These are phyloP conservation scores for Lyophyllum decastes DNA, from an alignment of 768 basidiomycete genomes.

Conservation along the genomic window DNA sequence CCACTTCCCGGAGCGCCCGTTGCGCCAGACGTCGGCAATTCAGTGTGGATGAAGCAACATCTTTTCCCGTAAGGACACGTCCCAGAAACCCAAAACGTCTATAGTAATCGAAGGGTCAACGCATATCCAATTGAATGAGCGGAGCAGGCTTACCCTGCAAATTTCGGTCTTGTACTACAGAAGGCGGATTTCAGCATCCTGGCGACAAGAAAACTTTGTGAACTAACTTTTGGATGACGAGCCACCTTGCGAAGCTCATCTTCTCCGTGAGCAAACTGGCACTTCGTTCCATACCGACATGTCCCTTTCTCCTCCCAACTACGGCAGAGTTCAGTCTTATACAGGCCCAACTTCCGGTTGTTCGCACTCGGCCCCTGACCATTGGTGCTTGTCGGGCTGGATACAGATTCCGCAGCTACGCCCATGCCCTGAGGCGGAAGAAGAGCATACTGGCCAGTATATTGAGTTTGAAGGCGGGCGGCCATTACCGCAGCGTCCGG, in stretches of 20 bases:
- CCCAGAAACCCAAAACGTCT: constrained; percentile 95
- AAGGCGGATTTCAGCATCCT: constrained; percentile 8
- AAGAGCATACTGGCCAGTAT: constrained; percentile 50
- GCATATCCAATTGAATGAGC: constrained; percentile 7
- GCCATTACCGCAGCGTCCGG: constrained; percentile 57
- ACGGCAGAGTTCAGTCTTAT: constrained; percentile 88
- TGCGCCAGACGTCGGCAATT: constrained; percentile 66
- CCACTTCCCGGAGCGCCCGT: constrained; percentile 45
- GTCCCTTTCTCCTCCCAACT: constrained; percentile 93
- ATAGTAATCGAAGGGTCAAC: constrained; percentile 13
- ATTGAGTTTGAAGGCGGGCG: constrained; percentile 66
- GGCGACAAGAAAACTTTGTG: constrained; percentile 8
- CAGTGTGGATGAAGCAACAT: constrained; percentile 94
- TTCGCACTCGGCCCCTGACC: constrained; percentile 82
- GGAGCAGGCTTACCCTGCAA: constrained; percentile 66
- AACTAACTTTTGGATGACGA: constrained; percentile 82
- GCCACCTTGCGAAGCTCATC: constrained; percentile 84
- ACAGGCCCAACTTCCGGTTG: constrained; percentile 86
- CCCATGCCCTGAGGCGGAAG: constrained; percentile 30
- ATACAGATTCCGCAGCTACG: constrained; percentile 32
- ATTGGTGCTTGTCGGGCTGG: constrained; percentile 44
- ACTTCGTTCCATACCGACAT: constrained; percentile 85
- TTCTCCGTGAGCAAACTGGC: constrained; percentile 92
- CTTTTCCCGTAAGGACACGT: constrained; percentile 92
- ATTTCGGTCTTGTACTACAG: constrained; percentile 87